Evolutionary conservation across 495 filamentous ascomycete genomes (phyloP).

Genomic region (Aspergillus haitiensis): DNA sequence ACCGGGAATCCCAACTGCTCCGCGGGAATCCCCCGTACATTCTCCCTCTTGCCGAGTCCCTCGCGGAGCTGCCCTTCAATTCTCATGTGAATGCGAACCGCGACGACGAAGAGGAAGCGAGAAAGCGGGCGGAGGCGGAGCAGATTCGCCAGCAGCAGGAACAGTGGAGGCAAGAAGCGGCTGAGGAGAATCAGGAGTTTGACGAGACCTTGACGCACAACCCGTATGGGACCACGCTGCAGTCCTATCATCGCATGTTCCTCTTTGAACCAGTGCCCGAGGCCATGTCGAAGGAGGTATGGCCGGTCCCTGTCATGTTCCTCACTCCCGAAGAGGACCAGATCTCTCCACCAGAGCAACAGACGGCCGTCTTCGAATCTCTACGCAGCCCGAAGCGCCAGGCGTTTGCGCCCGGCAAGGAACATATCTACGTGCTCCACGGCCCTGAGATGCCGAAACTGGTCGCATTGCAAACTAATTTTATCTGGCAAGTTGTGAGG

Average conservation of each 20-base stretch:
- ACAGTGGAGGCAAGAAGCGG: neutral
- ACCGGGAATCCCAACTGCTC: slow-evolving; percentile 27
- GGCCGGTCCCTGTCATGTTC: slow-evolving; percentile 5
- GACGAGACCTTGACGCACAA: neutral
- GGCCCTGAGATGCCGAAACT: slow-evolving; percentile 1
- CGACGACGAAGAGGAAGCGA: neutral
- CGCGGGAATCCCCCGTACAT: neutral
- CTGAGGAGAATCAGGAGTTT: neutral
- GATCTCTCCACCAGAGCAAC: slow-evolving; percentile 6
- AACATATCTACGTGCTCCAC: slow-evolving; percentile 2
- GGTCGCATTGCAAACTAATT: slow-evolving; percentile 1
- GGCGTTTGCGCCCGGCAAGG: slow-evolving; percentile 2
- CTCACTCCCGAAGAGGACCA: slow-evolving; percentile 6
- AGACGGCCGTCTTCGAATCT: slow-evolving; percentile 1
- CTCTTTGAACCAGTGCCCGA: slow-evolving; percentile 7
- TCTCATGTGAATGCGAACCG: slow-evolving; percentile 4
- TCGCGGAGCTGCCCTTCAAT: neutral
- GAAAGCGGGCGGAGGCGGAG: neutral
- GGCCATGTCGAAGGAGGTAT: neutral
- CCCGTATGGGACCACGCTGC: slow-evolving; percentile 8
- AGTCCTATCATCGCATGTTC: slow-evolving; percentile 10
- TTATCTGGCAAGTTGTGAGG: slow-evolving; percentile 1
- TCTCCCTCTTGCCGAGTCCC: neutral
- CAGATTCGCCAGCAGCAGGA: neutral
- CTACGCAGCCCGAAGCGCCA: slow-evolving; percentile 6